Evolutionary conservation across 2,329 filamentous ascomycete species (phyloP).

Genomic region (Trichoderma sp.): DNA sequence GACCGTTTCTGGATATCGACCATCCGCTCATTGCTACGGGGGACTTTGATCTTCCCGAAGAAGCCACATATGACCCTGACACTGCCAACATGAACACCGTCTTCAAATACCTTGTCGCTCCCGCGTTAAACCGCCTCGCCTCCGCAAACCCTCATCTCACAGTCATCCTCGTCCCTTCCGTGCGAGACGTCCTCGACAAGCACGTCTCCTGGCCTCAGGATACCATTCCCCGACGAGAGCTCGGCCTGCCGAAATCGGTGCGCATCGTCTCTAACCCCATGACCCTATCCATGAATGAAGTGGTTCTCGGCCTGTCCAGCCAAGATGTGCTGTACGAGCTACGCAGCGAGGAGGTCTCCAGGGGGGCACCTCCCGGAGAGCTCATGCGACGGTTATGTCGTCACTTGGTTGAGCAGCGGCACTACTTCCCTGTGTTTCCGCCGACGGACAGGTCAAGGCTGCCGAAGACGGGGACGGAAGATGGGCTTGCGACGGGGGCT

Average conservation of each 20-base stretch:
- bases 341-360: conserved; percentile 63
- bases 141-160: conserved; percentile 70
- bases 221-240: conserved; percentile 62
- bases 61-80: conserved; percentile 67
- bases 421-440: conserved; percentile 88
- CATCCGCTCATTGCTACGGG: conserved; percentile 82
- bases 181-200: conserved; percentile 76
- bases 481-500: conserved; percentile 65
- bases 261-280: conserved; percentile 87
- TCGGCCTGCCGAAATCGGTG: conserved; percentile 74
- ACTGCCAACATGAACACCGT: conserved; percentile 76
- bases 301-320: conserved; percentile 74
- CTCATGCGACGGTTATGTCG: conserved; percentile 68
- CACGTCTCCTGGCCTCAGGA: conserved; percentile 81
- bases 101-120: conserved; percentile 77
- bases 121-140: conserved; percentile 67
- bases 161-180: conserved; percentile 78
- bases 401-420: conserved; percentile 82
- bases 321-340: conserved; percentile 85
- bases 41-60: conserved; percentile 72
- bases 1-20: conserved; percentile 88
- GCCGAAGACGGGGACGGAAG: conserved; percentile 60
- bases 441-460: conserved; percentile 66
- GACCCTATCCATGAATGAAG: conserved; percentile 84
- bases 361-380: conserved; percentile 39